Evolutionary conservation across 2,329 filamentous ascomycete genomes (phyloP).

Genomic region (Fonsecaea pedrosoi): DNA sequence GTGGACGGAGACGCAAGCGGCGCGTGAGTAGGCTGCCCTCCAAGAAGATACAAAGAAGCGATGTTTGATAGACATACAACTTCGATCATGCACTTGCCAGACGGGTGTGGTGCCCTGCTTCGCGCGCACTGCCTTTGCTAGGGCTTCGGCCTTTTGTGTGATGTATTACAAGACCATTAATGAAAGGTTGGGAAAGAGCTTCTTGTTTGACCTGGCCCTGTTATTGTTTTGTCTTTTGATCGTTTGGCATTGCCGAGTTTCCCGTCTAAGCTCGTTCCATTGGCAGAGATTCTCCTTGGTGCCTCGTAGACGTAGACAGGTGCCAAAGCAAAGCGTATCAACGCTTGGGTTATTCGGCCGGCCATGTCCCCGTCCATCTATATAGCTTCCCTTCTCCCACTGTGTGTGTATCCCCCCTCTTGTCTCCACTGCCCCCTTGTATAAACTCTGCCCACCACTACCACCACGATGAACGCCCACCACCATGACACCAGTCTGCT

Average conservation of each 20-base stretch:
- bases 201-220: not conserved
- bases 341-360: too few relatives aligned
- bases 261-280: not conserved
- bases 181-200: not conserved
- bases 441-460: not conserved
- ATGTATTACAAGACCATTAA: constrained; percentile 11
- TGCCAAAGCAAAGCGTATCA: too few relatives aligned
- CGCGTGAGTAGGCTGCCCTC: not conserved
- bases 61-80: constrained; percentile 6
- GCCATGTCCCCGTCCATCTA: too few relatives aligned
- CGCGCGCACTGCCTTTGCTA: not conserved
- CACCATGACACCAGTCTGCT: not conserved
- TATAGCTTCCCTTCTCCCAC: too few relatives aligned
- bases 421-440: too few relatives aligned
- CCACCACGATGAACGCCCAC: not conserved
- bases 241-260: not conserved
- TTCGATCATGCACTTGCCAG: constrained; percentile 2
- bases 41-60: not conserved
- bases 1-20: constrained; percentile 2
- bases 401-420: too few relatives aligned
- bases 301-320: not conserved
- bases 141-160: not conserved
- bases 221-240: not conserved
- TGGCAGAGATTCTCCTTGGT: not conserved
- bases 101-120: not conserved